Base-by-base conservation (phyloP, 1,139 yeast genomes). In the Geotrichum europaeum region DNA sequence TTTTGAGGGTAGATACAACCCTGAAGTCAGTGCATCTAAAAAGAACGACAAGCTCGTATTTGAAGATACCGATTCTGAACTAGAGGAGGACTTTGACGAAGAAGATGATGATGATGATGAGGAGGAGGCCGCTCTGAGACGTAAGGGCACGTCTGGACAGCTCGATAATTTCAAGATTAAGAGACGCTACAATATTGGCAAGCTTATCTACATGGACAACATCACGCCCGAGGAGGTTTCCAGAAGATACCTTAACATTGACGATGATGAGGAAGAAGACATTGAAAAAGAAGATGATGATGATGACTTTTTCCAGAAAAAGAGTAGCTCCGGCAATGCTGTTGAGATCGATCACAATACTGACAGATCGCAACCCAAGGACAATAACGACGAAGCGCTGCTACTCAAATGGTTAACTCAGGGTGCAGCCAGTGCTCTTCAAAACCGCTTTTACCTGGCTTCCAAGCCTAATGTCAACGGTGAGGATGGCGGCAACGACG, bases 171-270 rank as follows among this genome's bases (percentile, higher is more conserved):
- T 66, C 51, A 57, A 67, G 30, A 65, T 68, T 68, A 76, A 73
- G 73, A 83, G 78, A 76, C 75, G 78, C 64, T 89, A 96, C 92
- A 89, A 94, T 72, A 83, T 94, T 64, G 85, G 87, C 68, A 89
- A 88, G 70, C 76, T 94, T 60, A 76, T 94, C 12, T 94, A 94
- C 72, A 79, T 87, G 83, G 84, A 85, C 60, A 87, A 88, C 66
- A 77, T 90, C 51, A 82, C 85, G 9, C 94, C 97, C 0, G 77
- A 77, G 0, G 96, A 89, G 60, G 97, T 84, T 32, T 77, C 92
- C 55, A 78, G 77, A 56, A 82, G 94, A 72, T 92, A 97, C 96
- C 84, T 73, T 66, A 84, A 82, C 64, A 83, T 79, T 9, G 79
- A 77, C 12, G 78, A 76, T 49, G 76, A 68, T 1, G 78, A 75